Evolutionary conservation across 176 grass and related monocot species (phyloP), one percentile per base, ranked within the genome.

Genomic region (Oryza brachyantha): DNA sequence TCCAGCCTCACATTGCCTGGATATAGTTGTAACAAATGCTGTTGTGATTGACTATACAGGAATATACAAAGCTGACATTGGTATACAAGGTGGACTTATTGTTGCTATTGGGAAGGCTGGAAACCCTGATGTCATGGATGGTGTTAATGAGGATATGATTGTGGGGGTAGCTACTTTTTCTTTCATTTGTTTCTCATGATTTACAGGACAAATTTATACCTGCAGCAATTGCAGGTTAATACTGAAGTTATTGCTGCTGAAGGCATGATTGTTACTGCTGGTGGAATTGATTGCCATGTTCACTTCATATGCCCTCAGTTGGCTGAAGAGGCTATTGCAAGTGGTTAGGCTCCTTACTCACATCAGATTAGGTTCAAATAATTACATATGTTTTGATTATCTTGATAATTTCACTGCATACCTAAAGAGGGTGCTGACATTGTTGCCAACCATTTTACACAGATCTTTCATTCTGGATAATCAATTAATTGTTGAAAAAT

Each of bases 61-160:
- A 77, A 90, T 98, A 82, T 98, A 98, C 80, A 98, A 98, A 74
- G 95, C 92, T 76, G 95, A 98, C 69, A 94, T 98, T 84, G 95
- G 95, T 81, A 94, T 98, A 80, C 90, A 94, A 80, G 89, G 36
- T 70, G 85, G 87, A 75, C 57, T 73, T 66, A 90, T 94, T 83
- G 39, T 87, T 70, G 79, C 85, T 71, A 92, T 98, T 38, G 95
- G 95, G 39, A 98, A 98, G 81, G 89, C 95, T 62, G 95, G 95
- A 77, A 98, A 98, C 61, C 95, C 95, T 81, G 92, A 98, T 86
- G 81, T 89, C 42, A 98, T 98, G 95, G 89, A 98, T 74, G 87
- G 85, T 83, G 89, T 92, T 34, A 83, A 86, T 69, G 76, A 34
- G 63, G 80, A 98, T 63, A 90, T 98, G 95, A 89, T 98, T 85